phyloP scores from a whole-genome alignment of 2,329 filamentous ascomycete genomes.

The Scytalidium sp. region DNA sequence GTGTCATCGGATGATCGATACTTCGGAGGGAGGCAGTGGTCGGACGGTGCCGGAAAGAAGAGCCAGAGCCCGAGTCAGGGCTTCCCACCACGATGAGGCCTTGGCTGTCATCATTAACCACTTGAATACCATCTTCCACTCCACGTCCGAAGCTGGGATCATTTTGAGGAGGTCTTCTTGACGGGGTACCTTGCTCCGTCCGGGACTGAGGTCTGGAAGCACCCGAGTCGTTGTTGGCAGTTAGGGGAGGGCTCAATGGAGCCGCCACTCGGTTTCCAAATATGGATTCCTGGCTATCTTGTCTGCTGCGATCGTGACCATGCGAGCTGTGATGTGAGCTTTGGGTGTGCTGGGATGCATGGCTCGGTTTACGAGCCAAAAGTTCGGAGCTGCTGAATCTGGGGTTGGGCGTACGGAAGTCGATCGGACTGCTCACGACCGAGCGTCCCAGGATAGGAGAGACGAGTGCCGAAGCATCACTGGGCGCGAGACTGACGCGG shows the following conservation, averaged over 20 bases:
- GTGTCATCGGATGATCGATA: conserved; percentile 22
- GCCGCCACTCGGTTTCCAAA: conserved; percentile 15
- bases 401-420: conserved; percentile 15
- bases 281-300: conserved; percentile 19
- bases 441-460: conserved; percentile 9
- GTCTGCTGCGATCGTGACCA: conserved; percentile 14
- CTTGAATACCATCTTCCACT: conserved; percentile 22
- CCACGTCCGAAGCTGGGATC: conserved; percentile 18
- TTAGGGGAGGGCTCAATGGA: conserved; percentile 17
- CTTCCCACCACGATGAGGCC: not conserved
- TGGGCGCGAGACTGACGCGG: conserved; percentile 7
- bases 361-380: conserved; percentile 20
- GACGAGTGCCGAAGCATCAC: conserved; percentile 3
- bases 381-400: conserved; percentile 21
- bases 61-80: conserved; percentile 3
- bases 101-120: conserved; percentile 8
- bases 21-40: conserved; percentile 20
- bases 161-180: conserved; percentile 12
- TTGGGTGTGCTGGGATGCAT: conserved; percentile 16
- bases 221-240: conserved; percentile 12
- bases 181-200: not conserved
- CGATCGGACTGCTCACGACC: conserved; percentile 14
- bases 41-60: conserved; percentile 5
- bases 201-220: not conserved
- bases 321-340: conserved; percentile 20